These are phyloP conservation scores for Exophiala sideris DNA, from an alignment of 2,329 filamentous ascomycete species.

Conservation along the genomic window DNA sequence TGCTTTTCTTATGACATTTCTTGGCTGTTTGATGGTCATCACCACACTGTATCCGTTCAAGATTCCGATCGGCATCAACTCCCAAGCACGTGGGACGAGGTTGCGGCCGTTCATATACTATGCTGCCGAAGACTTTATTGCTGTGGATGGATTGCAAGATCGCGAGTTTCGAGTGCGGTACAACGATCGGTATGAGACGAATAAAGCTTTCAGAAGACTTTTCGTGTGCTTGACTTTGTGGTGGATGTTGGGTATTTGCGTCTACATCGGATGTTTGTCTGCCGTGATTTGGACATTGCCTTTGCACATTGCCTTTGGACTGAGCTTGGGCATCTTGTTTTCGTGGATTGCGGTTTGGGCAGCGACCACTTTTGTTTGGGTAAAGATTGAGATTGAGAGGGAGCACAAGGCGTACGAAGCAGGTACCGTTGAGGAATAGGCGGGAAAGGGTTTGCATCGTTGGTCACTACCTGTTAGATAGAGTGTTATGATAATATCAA, in stretches of 20 bases:
- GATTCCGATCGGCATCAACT: constrained; percentile 21
- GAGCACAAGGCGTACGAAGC: constrained; percentile 14
- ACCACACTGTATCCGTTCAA: constrained; percentile 15
- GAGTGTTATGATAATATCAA: too few species aligned
- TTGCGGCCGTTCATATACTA: constrained; percentile 22
- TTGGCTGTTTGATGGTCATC: constrained; percentile 18
- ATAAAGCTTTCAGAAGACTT: constrained; percentile 13
- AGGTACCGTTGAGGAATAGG: neutral
- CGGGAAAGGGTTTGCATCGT: neutral
- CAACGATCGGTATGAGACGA: constrained; percentile 17
- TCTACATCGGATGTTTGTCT: constrained; percentile 17
- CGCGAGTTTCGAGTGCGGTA: constrained; percentile 17
- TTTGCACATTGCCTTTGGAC: constrained; percentile 18
- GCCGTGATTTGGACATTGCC: constrained; percentile 18
- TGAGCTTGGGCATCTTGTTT: constrained; percentile 16
- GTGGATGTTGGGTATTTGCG: constrained; percentile 15
- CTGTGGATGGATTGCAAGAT: constrained; percentile 19
- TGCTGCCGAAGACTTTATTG: constrained; percentile 21
- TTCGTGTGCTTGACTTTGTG: constrained; percentile 16
- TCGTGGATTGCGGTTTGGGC: constrained; percentile 18
- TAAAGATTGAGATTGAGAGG: constrained; percentile 21
- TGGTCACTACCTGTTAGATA: too few species aligned
- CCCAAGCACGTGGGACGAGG: constrained; percentile 14
- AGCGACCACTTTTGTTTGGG: constrained; percentile 17
- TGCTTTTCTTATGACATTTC: constrained; percentile 17